A percentile compares a stretch with the other conserved stretches of the same genome.
Evolutionary conservation across 176 grass and related monocot genomes (phyloP).

Genomic region (Areca catechu): DNA sequence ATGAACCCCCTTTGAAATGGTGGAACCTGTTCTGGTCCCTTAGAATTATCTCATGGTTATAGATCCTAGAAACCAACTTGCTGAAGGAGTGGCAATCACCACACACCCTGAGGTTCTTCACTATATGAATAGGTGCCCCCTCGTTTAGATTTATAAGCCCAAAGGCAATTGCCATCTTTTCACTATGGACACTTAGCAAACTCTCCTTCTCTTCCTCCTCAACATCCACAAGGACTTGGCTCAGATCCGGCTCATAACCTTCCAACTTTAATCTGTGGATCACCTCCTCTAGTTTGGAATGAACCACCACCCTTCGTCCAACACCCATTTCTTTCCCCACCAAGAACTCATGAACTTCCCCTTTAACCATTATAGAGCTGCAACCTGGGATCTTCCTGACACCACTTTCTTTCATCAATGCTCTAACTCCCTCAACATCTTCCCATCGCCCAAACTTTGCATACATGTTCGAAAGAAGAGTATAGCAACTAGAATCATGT

Average conservation of each 20-base stretch:
- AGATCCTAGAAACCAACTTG: background rate
- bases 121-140: background rate
- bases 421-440: background rate
- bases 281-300: no score
- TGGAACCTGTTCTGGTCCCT: background rate
- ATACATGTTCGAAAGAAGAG: conserved; percentile 1
- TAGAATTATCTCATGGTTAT: background rate
- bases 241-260: background rate
- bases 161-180: background rate
- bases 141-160: background rate
- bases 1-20: background rate
- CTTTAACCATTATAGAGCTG: background rate
- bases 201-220: background rate
- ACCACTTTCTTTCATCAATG: background rate
- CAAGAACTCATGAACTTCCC: background rate
- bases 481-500: background rate
- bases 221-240: background rate
- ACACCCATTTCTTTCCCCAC: background rate
- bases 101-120: no score
- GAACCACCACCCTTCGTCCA: no score
- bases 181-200: background rate
- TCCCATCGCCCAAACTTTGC: background rate
- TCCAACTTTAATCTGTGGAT: background rate
- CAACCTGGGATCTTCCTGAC: background rate
- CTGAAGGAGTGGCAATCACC: background rate